phyloP scores from a whole-genome alignment of 2,329 filamentous ascomycete genomes.

The Nemania sp. region DNA sequence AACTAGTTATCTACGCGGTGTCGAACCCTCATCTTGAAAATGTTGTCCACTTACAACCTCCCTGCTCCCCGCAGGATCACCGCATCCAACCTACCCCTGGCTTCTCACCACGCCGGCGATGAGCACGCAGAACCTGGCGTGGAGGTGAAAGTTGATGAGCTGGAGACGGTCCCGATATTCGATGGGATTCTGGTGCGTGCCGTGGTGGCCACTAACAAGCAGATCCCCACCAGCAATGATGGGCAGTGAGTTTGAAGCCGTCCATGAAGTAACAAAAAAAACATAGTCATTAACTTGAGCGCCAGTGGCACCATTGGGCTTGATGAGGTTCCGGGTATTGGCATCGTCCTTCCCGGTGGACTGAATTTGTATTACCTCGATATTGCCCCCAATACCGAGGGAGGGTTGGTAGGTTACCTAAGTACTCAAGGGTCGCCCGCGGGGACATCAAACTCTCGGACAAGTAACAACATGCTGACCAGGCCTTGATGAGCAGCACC shows the following conservation, averaged over 20 bases:
- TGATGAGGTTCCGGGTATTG: constrained; percentile 36
- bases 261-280: too few relatives aligned
- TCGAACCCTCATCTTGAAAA: too few relatives aligned
- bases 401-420: constrained; percentile 33
- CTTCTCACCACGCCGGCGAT: constrained; percentile 5
- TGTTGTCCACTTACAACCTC: neutral
- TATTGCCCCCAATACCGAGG: constrained; percentile 36
- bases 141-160: constrained; percentile 34
- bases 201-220: constrained; percentile 32
- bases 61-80: constrained; percentile 34
- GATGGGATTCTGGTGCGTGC: constrained; percentile 29
- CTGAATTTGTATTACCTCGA: constrained; percentile 40
- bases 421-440: too few relatives aligned
- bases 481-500: constrained; percentile 34
- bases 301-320: constrained; percentile 33
- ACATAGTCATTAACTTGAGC: too few relatives aligned
- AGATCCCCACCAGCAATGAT: constrained; percentile 35
- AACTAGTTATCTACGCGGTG: too few relatives aligned
- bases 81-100: constrained; percentile 35
- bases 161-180: constrained; percentile 28
- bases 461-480: neutral
- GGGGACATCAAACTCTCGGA: neutral
- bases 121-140: constrained; percentile 34
- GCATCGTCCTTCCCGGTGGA: constrained; percentile 41
- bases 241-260: constrained; percentile 31